These are phyloP conservation scores for Pichia cephalocereana DNA, from an alignment of 805 yeast species.

Conservation along the genomic window DNA sequence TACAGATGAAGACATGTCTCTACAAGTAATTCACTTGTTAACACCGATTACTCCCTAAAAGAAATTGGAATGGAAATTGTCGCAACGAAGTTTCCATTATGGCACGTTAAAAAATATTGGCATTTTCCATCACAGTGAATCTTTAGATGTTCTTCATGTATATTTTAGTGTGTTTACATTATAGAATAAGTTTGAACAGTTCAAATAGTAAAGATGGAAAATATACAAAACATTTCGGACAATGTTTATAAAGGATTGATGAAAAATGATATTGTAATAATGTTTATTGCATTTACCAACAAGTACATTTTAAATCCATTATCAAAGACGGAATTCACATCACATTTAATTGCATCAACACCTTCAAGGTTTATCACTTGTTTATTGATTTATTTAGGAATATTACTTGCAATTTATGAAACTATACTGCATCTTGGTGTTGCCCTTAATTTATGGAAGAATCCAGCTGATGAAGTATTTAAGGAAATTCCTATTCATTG, in stretches of 20 bases:
- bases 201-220: no score
- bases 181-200: no score
- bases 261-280: neutral
- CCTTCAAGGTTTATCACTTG: conserved; percentile 20
- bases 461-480: conserved; percentile 43
- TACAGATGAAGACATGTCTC: no score
- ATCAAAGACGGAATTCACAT: conserved; percentile 13
- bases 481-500: conserved; percentile 71
- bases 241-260: neutral
- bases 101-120: no score
- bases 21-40: no score
- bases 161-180: no score
- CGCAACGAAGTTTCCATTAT: no score
- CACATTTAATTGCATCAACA: conserved; percentile 15
- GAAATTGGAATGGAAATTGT: no score
- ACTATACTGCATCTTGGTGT: conserved; percentile 17
- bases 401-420: conserved; percentile 19
- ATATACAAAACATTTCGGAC: neutral
- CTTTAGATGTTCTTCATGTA: no score
- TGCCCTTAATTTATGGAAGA: conserved; percentile 18
- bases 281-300: conserved; percentile 6
- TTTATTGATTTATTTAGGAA: conserved; percentile 16
- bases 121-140: no score
- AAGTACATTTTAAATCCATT: conserved; percentile 11
- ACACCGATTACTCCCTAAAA: no score